These are phyloP conservation scores for Salix koriyanagi DNA, from an alignment of 345 rosid genomes.

Conservation along the genomic window DNA sequence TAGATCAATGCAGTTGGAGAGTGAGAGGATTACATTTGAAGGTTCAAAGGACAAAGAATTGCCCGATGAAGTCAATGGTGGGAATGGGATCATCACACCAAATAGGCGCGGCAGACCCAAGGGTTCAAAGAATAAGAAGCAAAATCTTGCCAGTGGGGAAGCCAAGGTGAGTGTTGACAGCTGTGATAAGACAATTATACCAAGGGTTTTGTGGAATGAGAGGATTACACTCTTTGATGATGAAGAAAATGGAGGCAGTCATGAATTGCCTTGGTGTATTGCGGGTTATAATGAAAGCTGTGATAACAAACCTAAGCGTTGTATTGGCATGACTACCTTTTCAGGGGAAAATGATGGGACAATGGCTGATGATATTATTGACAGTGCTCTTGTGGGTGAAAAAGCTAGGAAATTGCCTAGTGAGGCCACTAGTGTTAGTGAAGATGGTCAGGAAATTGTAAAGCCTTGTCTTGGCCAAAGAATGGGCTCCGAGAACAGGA, in stretches of 20 bases:
- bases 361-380: not conserved
- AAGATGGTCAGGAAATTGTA: not conserved
- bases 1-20: not conserved
- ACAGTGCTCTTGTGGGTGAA: not conserved
- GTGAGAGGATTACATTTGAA: not conserved
- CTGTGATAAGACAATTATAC: not conserved
- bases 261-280: too few relatives aligned
- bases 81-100: not conserved
- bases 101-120: constrained; percentile 23
- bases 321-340: too few relatives aligned
- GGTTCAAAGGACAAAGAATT: too few relatives aligned
- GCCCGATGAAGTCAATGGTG: too few relatives aligned
- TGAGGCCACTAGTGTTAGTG: not conserved
- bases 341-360: not conserved
- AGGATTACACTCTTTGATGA: not conserved
- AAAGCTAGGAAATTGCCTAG: not conserved
- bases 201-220: not conserved
- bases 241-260: not conserved
- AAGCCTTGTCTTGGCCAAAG: not conserved
- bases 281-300: too few relatives aligned
- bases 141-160: constrained; percentile 6
- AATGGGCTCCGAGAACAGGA: not conserved
- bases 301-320: too few relatives aligned
- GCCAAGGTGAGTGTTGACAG: not conserved
- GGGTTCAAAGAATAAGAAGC: constrained; percentile 22